Evolutionary conservation across 345 rosid species (phyloP).

Genomic region (Cardiospermum halicacabum): DNA sequence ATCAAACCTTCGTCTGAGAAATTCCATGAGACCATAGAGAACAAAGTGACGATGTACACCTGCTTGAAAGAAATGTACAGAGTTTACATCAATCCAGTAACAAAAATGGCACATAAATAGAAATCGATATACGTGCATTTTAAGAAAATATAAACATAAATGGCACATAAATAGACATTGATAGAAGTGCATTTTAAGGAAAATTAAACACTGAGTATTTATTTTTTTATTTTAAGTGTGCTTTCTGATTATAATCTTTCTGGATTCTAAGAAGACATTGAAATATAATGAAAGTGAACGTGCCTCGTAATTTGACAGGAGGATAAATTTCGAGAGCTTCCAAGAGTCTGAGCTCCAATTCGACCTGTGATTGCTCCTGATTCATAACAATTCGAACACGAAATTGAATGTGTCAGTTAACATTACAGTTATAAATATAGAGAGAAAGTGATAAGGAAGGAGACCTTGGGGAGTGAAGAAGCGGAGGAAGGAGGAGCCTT

Average conservation of each 20-base stretch:
- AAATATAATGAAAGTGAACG: neutral
- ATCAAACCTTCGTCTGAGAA: conserved; percentile 73
- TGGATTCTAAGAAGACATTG: no score
- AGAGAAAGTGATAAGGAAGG: conserved; percentile 3
- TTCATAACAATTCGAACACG: conserved; percentile 13
- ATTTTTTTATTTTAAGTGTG: no score
- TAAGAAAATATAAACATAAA: no score
- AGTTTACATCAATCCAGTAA: neutral
- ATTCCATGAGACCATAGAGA: conserved; percentile 90
- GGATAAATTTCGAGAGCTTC: conserved; percentile 96
- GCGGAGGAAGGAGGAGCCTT: conserved; percentile 95
- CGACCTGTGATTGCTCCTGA: conserved; percentile 91
- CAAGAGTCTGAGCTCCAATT: conserved; percentile 83
- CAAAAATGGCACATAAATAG: neutral
- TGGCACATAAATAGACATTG: no score
- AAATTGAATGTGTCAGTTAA: neutral
- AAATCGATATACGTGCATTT: neutral
- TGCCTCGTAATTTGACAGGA: conserved; percentile 78
- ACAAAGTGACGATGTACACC: conserved; percentile 95
- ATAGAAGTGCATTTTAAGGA: no score
- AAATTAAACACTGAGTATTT: no score
- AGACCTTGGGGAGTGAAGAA: conserved; percentile 88
- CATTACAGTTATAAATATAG: neutral
- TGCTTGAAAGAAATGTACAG: conserved; percentile 24
- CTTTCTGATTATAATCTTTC: no score